Conservation (phyloP, 352 stramenopile genomes). For the Phytophthora meadii region DNA sequence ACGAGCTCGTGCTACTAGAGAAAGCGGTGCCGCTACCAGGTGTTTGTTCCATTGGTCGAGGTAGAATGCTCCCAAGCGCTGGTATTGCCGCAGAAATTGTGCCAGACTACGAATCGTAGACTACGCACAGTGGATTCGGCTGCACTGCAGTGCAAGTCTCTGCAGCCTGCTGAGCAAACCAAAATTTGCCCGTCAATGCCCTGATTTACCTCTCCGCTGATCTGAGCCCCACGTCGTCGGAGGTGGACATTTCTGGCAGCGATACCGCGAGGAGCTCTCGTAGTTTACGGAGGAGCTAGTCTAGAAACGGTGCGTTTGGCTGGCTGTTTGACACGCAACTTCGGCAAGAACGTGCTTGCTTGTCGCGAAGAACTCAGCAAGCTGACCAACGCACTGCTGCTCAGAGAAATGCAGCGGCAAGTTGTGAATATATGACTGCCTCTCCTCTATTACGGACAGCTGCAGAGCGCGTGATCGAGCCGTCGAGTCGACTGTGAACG, state of each 20-base stretch:
- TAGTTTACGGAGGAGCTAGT: not conserved
- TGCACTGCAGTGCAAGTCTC: too few species aligned
- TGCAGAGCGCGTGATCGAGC: not conserved
- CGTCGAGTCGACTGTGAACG: too few species aligned
- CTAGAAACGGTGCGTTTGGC: not conserved
- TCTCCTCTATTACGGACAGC: not conserved
- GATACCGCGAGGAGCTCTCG: slow-evolving; percentile 20
- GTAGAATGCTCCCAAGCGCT: too few species aligned
- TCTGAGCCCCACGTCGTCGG: not conserved
- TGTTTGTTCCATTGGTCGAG: not conserved
- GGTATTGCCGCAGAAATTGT: too few species aligned
- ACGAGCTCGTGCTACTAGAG: too few species aligned
- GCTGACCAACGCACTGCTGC: too few species aligned
- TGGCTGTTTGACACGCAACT: not conserved
- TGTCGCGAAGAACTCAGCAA: not conserved
- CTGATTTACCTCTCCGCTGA: slow-evolving; percentile 14
- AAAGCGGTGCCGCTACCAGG: not conserved
- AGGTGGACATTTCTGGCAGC: slow-evolving; percentile 14
- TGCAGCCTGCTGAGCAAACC: not conserved
- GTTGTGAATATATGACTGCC: not conserved
- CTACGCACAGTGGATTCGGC: too few species aligned
- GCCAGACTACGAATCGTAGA: too few species aligned
- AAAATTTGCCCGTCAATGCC: not conserved
- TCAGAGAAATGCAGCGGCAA: too few species aligned
- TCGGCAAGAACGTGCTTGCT: not conserved